Evolutionary conservation across 2,329 filamentous ascomycete species (phyloP).

Genomic region (Xylariaceae sp.): DNA sequence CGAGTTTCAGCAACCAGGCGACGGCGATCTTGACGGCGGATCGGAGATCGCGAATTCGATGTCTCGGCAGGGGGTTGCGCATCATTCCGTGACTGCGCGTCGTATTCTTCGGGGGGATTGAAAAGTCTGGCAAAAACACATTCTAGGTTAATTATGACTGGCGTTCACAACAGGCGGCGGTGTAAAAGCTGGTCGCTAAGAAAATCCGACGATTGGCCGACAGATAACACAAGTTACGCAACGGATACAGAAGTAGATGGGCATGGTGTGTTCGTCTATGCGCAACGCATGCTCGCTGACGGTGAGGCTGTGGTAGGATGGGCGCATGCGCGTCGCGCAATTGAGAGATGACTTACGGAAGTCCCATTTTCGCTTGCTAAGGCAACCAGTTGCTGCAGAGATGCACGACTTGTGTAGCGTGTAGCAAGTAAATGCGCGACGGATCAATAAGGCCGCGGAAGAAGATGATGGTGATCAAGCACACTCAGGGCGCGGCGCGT

Average conservation of each 20-base stretch:
- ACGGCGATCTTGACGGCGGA: slow-evolving; percentile 33
- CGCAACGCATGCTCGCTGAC: neutral
- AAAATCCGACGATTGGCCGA: neutral
- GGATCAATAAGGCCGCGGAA: neutral
- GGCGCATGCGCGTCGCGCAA: slow-evolving; percentile 21
- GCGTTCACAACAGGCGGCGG: neutral
- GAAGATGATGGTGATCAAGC: neutral
- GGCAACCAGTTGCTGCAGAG: slow-evolving; percentile 16
- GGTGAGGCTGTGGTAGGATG: neutral
- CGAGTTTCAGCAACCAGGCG: slow-evolving; percentile 34
- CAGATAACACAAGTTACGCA: neutral
- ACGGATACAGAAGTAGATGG: slow-evolving; percentile 2
- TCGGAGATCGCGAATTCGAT: slow-evolving; percentile 35
- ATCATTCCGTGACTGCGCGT: slow-evolving; percentile 35
- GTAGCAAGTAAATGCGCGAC: slow-evolving; percentile 1
- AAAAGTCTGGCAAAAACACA: slow-evolving; percentile 36
- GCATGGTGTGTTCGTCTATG: neutral
- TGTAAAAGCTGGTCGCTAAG: neutral
- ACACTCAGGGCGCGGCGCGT: neutral
- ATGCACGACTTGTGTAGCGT: slow-evolving; percentile 2
- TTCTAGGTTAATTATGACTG: slow-evolving; percentile 14
- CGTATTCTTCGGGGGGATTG: slow-evolving; percentile 42
- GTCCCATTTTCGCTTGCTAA: slow-evolving; percentile 37
- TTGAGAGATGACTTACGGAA: slow-evolving; percentile 40
- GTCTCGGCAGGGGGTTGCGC: slow-evolving; percentile 28